These are phyloP conservation scores for Camelina laxa DNA, from an alignment of 345 rosid species.

Conservation along the genomic window DNA sequence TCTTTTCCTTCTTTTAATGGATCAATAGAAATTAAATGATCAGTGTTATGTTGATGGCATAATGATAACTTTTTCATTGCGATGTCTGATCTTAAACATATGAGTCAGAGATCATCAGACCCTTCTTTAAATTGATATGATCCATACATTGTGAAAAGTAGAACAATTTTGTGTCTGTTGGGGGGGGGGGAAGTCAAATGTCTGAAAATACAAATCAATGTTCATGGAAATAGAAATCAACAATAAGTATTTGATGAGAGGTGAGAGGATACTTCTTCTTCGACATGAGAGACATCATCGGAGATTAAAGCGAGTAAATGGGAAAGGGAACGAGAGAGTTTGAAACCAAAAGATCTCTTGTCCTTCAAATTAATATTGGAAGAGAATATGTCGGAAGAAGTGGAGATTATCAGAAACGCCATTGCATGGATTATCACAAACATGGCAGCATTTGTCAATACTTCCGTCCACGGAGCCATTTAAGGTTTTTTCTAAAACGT, in stretches of 20 bases:
- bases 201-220: too few species aligned
- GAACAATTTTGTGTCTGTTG: too few species aligned
- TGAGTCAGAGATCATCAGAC: too few species aligned
- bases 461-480: background rate
- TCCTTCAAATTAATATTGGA: background rate
- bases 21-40: background rate
- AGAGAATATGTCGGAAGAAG: slow-evolving; percentile 14
- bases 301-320: background rate
- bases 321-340: background rate
- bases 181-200: too few species aligned
- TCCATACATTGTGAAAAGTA: too few species aligned
- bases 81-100: too few species aligned
- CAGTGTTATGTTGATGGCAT: background rate
- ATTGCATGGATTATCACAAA: slow-evolving; percentile 10
- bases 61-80: too few species aligned
- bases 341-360: slow-evolving; percentile 14
- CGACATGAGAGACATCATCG: too few species aligned
- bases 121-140: too few species aligned
- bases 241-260: too few species aligned
- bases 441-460: slow-evolving; percentile 6
- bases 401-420: slow-evolving; percentile 5
- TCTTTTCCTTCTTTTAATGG: background rate
- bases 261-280: too few species aligned
- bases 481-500: background rate
- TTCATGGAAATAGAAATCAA: too few species aligned